A percentile compares a stretch with the other conserved stretches of the same genome.
Evolutionary conservation across 164 flowering plant genomes (phyloP).

Genomic region (Vitis vinifera): ASM3070453v1 NC_081818.1:25462001-25462500

Average conservation of each 20-base stretch:
- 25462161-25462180: not conserved
- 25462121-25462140: too few relatives aligned
- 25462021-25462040: too few relatives aligned
- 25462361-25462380: constrained; percentile 83
- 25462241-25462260: not conserved
- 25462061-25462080: too few relatives aligned
- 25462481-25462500: constrained; percentile 52
- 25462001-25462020: too few relatives aligned
- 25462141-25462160: too few relatives aligned
- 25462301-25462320: constrained; percentile 9
- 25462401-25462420: constrained; percentile 70
- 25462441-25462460: constrained; percentile 59
- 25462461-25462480: constrained; percentile 78
- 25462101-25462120: too few relatives aligned
- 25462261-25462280: constrained; percentile 1
- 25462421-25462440: constrained; percentile 77
- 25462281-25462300: not conserved
- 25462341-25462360: not conserved
- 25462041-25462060: too few relatives aligned
- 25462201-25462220: constrained; percentile 1
- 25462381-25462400: constrained; percentile 61
- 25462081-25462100: too few relatives aligned
- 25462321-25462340: not conserved
- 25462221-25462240: constrained; percentile 27
- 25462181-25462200: not conserved